These are phyloP conservation scores for Posidonia oceanica DNA, from an alignment of 116 monocot species.

Conservation along the genomic window DNA sequence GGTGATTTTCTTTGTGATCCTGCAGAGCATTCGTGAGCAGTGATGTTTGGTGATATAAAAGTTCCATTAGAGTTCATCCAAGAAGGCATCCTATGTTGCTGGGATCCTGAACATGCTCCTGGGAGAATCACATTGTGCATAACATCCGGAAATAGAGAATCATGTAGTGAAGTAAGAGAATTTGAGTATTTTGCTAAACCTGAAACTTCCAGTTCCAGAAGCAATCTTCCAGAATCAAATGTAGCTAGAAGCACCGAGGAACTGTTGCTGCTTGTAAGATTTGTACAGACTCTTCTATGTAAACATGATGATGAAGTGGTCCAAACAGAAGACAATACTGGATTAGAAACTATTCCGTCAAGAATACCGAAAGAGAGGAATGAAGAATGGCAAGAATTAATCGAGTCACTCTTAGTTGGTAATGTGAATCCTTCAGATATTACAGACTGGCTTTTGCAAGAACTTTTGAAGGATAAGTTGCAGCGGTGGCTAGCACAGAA, in stretches of 20 bases:
- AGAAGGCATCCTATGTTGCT: slow-evolving; percentile 63
- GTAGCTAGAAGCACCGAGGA: slow-evolving; percentile 25
- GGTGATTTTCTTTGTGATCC: slow-evolving; percentile 64
- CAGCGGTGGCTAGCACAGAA: slow-evolving; percentile 39
- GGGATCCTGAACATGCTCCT: slow-evolving; percentile 42
- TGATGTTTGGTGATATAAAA: slow-evolving; percentile 77
- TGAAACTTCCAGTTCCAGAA: not conserved
- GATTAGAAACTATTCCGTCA: slow-evolving; percentile 8
- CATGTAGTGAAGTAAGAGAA: slow-evolving; percentile 65
- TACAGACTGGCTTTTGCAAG: slow-evolving; percentile 51
- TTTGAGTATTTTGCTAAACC: slow-evolving; percentile 51
- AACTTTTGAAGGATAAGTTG: slow-evolving; percentile 72
- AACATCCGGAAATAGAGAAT: slow-evolving; percentile 54
- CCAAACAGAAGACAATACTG: slow-evolving; percentile 4
- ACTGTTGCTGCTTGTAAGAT: slow-evolving; percentile 34
- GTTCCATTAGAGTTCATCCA: slow-evolving; percentile 76
- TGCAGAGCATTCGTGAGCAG: slow-evolving; percentile 38
- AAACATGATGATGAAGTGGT: slow-evolving; percentile 14
- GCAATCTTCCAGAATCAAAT: not conserved
- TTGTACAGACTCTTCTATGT: slow-evolving; percentile 32
- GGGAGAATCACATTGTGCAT: slow-evolving; percentile 55
- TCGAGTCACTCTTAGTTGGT: not conserved
- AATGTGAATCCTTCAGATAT: slow-evolving; percentile 13
- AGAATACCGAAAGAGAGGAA: slow-evolving; percentile 14
- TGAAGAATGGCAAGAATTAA: not conserved